Percentiles rank a stretch among this genome's conserved stretches.
Conservation (phyloP, 2,329 filamentous ascomycete species). For the Beauveria sp. region DNA sequence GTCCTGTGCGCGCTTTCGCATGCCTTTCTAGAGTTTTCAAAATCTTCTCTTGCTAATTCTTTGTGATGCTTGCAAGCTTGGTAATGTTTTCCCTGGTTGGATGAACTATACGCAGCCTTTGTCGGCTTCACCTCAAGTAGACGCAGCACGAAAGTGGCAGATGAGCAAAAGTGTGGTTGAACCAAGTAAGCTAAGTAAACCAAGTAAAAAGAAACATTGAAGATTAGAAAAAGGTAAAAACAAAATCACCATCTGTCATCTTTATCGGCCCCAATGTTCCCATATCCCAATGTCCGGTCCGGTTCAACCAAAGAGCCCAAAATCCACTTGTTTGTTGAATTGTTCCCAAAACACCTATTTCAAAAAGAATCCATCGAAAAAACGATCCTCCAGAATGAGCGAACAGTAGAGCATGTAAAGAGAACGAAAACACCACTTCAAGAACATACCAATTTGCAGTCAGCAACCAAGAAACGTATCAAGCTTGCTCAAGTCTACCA, state of each 20-base stretch:
- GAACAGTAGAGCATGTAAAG: not conserved
- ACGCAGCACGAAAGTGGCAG: too few relatives aligned
- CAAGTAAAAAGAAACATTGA: not conserved
- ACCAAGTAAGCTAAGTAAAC: not conserved
- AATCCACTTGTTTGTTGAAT: not conserved
- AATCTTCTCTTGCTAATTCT: too few relatives aligned
- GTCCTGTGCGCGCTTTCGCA: not conserved
- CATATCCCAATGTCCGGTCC: not conserved
- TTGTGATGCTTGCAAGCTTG: too few relatives aligned
- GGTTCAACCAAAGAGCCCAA: not conserved
- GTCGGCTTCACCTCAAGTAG: too few relatives aligned
- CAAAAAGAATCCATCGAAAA: conserved; percentile 4
- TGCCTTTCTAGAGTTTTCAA: too few relatives aligned
- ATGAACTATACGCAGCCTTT: too few relatives aligned
- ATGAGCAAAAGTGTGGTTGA: not conserved
- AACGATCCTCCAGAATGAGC: not conserved
- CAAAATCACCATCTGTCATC: not conserved
- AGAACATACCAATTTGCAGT: not conserved
- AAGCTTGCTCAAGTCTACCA: too few relatives aligned
- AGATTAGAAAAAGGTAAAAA: not conserved
- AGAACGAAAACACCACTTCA: not conserved
- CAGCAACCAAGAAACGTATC: too few relatives aligned
- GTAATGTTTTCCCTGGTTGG: too few relatives aligned
- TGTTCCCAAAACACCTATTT: conserved; percentile 4
- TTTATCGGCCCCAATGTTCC: not conserved